Conservation (phyloP, 2,329 filamentous ascomycete species). For the Clonostachys rosea region DNA sequence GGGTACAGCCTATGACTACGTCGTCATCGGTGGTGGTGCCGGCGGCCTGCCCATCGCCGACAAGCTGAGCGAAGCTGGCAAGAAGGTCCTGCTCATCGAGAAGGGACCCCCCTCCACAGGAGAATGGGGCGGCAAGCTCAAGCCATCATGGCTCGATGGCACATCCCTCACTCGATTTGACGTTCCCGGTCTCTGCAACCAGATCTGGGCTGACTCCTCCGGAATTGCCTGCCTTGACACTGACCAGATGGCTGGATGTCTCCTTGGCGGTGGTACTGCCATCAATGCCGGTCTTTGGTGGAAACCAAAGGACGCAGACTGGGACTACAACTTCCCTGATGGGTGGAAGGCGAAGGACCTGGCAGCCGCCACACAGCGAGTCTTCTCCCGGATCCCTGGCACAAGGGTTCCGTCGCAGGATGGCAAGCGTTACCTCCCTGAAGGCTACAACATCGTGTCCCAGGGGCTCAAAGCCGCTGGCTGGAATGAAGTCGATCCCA, state of each 20-base stretch:
- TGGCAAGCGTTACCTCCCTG: slow-evolving; percentile 61
- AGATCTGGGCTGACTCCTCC: slow-evolving; percentile 60
- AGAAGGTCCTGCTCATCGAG: slow-evolving; percentile 60
- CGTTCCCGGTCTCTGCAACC: slow-evolving; percentile 66
- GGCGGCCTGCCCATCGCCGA: slow-evolving; percentile 58
- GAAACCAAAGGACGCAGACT: slow-evolving; percentile 61
- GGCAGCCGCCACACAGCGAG: slow-evolving; percentile 49
- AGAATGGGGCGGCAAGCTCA: slow-evolving; percentile 59
- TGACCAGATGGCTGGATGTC: slow-evolving; percentile 69
- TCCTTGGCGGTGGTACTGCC: slow-evolving; percentile 63
- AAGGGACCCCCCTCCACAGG: slow-evolving; percentile 58
- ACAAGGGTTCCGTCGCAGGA: slow-evolving; percentile 63
- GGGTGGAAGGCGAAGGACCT: slow-evolving; percentile 68
- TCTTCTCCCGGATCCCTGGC: slow-evolving; percentile 67
- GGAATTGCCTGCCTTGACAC: slow-evolving; percentile 65
- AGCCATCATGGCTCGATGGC: slow-evolving; percentile 55
- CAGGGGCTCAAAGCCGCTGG: slow-evolving; percentile 53
- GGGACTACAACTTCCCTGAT: slow-evolving; percentile 66
- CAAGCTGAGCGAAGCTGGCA: slow-evolving; percentile 52
- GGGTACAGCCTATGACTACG: slow-evolving; percentile 50
- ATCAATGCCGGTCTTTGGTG: slow-evolving; percentile 68
- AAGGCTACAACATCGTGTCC: slow-evolving; percentile 60
- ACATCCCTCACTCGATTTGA: slow-evolving; percentile 66
- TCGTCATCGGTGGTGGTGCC: slow-evolving; percentile 59
- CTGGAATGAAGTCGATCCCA: slow-evolving; percentile 60